Evolutionary conservation across 179 eudicot genomes (phyloP), one percentile per base, ranked within the genome.

Genomic region (Patellifolia procumbens): DNA sequence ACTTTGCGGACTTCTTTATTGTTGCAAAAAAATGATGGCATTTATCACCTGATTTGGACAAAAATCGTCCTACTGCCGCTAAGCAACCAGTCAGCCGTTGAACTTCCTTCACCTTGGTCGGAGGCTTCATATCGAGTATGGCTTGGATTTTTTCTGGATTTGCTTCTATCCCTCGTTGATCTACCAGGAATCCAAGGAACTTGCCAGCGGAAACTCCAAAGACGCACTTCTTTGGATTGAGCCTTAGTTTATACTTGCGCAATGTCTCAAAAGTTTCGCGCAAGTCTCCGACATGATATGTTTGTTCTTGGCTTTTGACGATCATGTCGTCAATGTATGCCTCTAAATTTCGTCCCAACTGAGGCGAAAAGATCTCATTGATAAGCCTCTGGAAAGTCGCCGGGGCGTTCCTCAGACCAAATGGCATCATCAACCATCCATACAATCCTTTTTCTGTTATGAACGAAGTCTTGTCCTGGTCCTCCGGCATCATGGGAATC

Each of bases 311-410:
- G 24, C 49, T 65, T 42, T 65, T 65, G 4, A 65, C 48, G 1
- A 65, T 65, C 48, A 65, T 35, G 12, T 65, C 70, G 37, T 65
- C 70, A 17, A 65, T n/a, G 34, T 35, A 65, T 0, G 48, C 48
- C 49, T 65, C 70, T 26, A 65, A 2, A 15, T 65, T 65, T 12
- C 24, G 6, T 0, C 48, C 70, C 0, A 37, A 1, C 24, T 65
- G 70, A 2, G 4, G 9, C 24, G 1, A 1, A 10, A 65, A 65
- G 1, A 65, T 4, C 6, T 65, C 37, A 9, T 35, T 37, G 8
- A 65, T 31, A 1, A 65, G 8, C 12, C 49, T 0, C 11, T 51
- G 39, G 15, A 15, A 65, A 31, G 70, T 65, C 2, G 48, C 46
- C 15, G 26, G n/a, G 1, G 67, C 42, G 15, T 62, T 62, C 3